These are phyloP conservation scores for Pisolithus tinctorius DNA, from an alignment of 768 basidiomycete genomes.

Conservation along the genomic window DNA sequence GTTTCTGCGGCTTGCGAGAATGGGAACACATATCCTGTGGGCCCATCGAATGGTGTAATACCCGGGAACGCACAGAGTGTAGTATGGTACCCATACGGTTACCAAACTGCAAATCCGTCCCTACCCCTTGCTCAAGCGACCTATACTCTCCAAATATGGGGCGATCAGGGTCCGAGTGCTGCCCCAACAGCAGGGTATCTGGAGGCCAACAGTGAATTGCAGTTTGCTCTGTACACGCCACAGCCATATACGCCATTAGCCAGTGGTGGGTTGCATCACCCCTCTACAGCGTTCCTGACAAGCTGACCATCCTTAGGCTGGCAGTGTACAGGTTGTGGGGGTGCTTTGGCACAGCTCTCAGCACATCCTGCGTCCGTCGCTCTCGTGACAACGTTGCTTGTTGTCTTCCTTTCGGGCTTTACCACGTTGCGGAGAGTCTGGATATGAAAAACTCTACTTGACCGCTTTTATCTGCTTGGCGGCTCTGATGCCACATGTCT, in stretches of 20 bases:
- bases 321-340: constrained; percentile 23
- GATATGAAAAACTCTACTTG: constrained; percentile 12
- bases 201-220: constrained; percentile 43
- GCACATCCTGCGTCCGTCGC: constrained; percentile 28
- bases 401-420: constrained; percentile 29
- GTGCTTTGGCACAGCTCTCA: constrained; percentile 24
- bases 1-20: constrained; percentile 61
- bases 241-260: constrained; percentile 47
- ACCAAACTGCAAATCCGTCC: constrained; percentile 40
- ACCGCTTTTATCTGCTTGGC: too few species aligned
- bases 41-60: constrained; percentile 47
- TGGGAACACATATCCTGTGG: constrained; percentile 63
- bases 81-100: constrained; percentile 57
- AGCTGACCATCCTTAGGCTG: constrained; percentile 16
- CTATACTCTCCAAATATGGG: constrained; percentile 56
- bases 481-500: background rate
- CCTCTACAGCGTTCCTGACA: background rate
- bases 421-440: constrained; percentile 26
- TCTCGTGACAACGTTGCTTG: constrained; percentile 24
- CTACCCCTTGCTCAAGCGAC: constrained; percentile 54
- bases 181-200: constrained; percentile 44
- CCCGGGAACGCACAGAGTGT: constrained; percentile 44
- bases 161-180: constrained; percentile 46
- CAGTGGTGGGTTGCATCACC: constrained; percentile 25
- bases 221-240: constrained; percentile 61